These are phyloP conservation scores for Trichothecium sympodiale DNA, from an alignment of 2,329 filamentous ascomycete genomes.

Conservation along the genomic window DNA sequence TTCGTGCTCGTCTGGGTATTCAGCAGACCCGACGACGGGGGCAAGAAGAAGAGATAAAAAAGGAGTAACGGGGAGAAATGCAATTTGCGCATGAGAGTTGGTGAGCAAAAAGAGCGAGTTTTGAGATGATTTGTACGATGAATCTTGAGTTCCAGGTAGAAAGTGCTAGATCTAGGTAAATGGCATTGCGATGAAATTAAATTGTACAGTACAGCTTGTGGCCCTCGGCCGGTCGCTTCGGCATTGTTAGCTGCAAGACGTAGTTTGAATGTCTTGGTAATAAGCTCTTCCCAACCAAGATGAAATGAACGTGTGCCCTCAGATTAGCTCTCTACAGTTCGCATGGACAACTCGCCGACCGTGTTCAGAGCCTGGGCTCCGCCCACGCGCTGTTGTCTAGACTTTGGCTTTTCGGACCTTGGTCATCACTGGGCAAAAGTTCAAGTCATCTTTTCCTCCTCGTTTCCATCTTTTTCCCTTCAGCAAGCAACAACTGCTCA, in stretches of 20 bases:
- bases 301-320: slow-evolving; percentile 26
- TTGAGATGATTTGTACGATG: slow-evolving; percentile 1
- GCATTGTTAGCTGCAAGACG: too few relatives aligned
- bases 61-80: not conserved
- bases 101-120: not conserved
- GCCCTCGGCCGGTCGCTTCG: too few relatives aligned
- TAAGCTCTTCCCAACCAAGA: too few relatives aligned
- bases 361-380: too few relatives aligned
- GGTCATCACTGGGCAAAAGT: slow-evolving; percentile 37
- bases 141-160: not conserved
- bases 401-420: slow-evolving; percentile 46
- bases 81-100: not conserved
- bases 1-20: slow-evolving; percentile 88
- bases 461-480: slow-evolving; percentile 7
- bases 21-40: slow-evolving; percentile 28
- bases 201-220: too few relatives aligned
- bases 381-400: slow-evolving; percentile 31
- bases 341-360: slow-evolving; percentile 34
- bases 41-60: slow-evolving; percentile 37
- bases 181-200: slow-evolving; percentile 1
- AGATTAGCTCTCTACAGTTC: slow-evolving; percentile 48
- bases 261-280: too few relatives aligned
- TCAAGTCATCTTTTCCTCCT: not conserved
- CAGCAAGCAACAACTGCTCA: slow-evolving; percentile 6
- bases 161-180: not conserved